Base-by-base conservation (phyloP, 176 grass and related monocot species). In the Luzula sylvatica region DNA sequence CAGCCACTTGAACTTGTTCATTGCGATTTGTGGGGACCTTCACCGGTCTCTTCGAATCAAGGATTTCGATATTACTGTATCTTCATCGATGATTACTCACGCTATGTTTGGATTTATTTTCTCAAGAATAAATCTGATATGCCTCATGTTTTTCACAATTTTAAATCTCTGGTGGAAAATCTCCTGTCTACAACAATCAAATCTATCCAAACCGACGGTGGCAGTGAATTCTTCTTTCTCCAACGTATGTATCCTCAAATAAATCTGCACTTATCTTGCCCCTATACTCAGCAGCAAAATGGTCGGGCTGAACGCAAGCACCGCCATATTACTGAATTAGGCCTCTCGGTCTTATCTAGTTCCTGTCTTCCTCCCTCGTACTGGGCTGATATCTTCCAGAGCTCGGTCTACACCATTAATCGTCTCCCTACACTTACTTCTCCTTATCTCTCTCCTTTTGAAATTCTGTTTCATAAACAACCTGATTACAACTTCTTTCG, bases 11-110 rank as follows among this genome's bases (percentile, higher is more conserved):
- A 54, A 11, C 3, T 23, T 0, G 50, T 54, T 22, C 50, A 54
- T 54, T 54, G 13, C 23, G 50, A 54, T 54, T 9, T 54, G 3
- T 54, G 50, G 50, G 50, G 50, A 8, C n/a, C n/a, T n/a, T n/a
- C n/a, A n/a, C n/a, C n/a, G n/a, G n/a, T n/a, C n/a, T n/a, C n/a
- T n/a, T n/a, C n/a, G n/a, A n/a, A n/a, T n/a, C n/a, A n/a, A n/a
- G n/a, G n/a, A n/a, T n/a, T n/a, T n/a, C n/a, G n/a, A 1, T 54
- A 54, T 21, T 54, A 54, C 24, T 12, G 19, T 13, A 21, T 23
- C 0, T 54, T 54, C 24, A 13, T 54, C 4, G 50, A 54, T 54
- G 50, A 54, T 4, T 54, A 22, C 13, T 20, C 50, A 22, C 18
- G 23, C 3, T 54, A 54, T 21, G 13, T 12, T 9, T 54, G 50